Evolutionary conservation across 352 stramenopile species (phyloP).

Genomic region (Phytophthora capsici): DNA sequence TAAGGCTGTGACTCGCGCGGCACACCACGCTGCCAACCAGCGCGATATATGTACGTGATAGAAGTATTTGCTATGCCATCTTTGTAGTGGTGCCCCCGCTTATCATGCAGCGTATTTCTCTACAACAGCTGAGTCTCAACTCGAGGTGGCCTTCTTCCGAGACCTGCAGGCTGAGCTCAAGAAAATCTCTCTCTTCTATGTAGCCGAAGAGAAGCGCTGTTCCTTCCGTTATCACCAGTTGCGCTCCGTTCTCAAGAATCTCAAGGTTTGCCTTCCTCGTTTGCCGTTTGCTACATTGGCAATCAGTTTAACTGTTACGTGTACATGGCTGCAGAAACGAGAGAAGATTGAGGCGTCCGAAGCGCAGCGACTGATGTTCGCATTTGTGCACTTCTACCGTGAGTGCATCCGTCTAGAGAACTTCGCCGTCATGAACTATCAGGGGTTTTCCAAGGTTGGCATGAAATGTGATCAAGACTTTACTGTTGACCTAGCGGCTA

Average conservation of each 20-base stretch:
- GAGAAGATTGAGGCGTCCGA: conserved; percentile 54
- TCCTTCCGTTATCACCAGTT: conserved; percentile 76
- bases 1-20: conserved; percentile 66
- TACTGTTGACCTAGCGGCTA: background rate
- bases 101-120: background rate
- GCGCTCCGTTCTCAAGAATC: conserved; percentile 67
- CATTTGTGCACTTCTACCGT: conserved; percentile 85
- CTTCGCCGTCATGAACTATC: conserved; percentile 87
- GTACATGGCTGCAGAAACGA: conserved; percentile 39
- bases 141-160: conserved; percentile 83
- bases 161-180: conserved; percentile 77
- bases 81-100: background rate
- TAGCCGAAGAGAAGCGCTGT: conserved; percentile 76
- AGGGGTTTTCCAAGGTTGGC: conserved; percentile 82
- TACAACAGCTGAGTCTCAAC: conserved; percentile 58
- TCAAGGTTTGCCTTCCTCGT: conserved; percentile 59
- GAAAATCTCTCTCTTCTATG: conserved; percentile 85
- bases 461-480: background rate
- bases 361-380: conserved; percentile 81
- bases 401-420: conserved; percentile 85
- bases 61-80: background rate
- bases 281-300: background rate
- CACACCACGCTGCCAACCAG: conserved; percentile 43
- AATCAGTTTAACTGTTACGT: background rate
- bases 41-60: conserved; percentile 56